Base-by-base conservation (phyloP, 192 early-diverging fungal genomes). In the Kickxella alabastrina region DNA sequence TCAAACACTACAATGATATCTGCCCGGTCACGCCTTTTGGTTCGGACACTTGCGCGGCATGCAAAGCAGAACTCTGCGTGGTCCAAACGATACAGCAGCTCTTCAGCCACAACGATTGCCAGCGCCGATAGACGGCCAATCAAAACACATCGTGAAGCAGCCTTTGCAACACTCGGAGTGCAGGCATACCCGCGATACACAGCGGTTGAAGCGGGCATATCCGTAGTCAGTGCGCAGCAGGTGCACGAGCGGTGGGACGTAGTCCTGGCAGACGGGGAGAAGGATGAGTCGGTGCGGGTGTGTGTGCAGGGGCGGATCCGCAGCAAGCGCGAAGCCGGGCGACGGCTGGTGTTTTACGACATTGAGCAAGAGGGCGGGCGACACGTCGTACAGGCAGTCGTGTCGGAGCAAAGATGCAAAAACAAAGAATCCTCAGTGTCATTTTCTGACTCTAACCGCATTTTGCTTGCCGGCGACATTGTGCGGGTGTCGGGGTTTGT, bases 261-360 rank as follows among this genome's bases (percentile, higher is more conserved):
- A 13, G 7, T 25, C 23, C 43, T 44, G 22, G 43, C 8, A 25
- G 10, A 44, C 22, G 43, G 43, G 9, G 24, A 21, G 9, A 44
- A 44, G 4, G 43, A 44, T 21, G 43, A 44, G 25, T 44, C 43
- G 3, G 22, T 25, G 7, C 15, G 23, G 10, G 26, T 44, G 10
- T 12, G 13, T 27, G 36, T 77, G n/a, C 60, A 72, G 66, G 88
- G 87, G 8, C 79, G 88, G n/a, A 68, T 92, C 18, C 49, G 59
- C 13, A 82, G 79, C 6, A 82, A 81, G 51, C 75, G 91, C 13
- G 86, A 85, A 25, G 84, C 88, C 10, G 83, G 85, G 49, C 67
- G 79, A 52, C 87, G 84, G 38, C 79, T 91, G 32, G 65, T 87
- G 6, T 92, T 91, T 69, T 78, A 82, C 38, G 88, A 88, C 62